Evolutionary conservation across 75 land plant genomes (phyloP).

Genomic region (Pinus taeda): DNA sequence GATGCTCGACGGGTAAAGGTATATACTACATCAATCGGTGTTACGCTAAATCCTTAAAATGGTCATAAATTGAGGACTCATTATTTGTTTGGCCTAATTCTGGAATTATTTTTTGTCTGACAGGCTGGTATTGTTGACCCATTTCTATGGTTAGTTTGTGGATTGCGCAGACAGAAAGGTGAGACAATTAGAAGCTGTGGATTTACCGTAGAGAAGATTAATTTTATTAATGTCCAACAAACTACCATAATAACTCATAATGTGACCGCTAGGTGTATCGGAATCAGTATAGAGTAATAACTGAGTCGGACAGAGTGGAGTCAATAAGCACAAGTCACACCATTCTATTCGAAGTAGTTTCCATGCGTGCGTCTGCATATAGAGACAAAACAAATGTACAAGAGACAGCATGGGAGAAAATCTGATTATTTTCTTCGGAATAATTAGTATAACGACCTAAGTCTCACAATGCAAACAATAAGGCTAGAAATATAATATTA

Average conservation of each 20-base stretch:
- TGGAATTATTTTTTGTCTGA: slow-evolving; percentile 9
- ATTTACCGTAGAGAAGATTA: too few relatives aligned
- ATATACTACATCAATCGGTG: background rate
- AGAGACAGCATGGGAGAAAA: background rate
- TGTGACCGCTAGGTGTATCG: too few relatives aligned
- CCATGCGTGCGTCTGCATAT: background rate
- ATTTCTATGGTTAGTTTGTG: slow-evolving; percentile 31
- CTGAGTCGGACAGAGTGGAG: too few relatives aligned
- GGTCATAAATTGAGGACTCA: background rate
- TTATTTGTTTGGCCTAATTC: background rate
- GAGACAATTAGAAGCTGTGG: background rate
- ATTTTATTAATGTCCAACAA: background rate
- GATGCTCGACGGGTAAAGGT: slow-evolving; percentile 50
- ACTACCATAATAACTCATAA: background rate
- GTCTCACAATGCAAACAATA: background rate
- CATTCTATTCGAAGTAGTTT: background rate
- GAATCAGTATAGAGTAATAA: too few relatives aligned
- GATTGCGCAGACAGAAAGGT: slow-evolving; percentile 15
- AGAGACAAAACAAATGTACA: background rate
- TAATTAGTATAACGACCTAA: background rate
- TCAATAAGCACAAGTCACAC: background rate
- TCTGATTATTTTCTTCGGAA: background rate
- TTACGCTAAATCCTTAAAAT: background rate
- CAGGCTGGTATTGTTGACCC: slow-evolving; percentile 39
- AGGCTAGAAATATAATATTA: background rate